These are phyloP conservation scores for Lenwebbia sp. DNA, from an alignment of 345 rosid genomes.

Conservation along the genomic window DNA sequence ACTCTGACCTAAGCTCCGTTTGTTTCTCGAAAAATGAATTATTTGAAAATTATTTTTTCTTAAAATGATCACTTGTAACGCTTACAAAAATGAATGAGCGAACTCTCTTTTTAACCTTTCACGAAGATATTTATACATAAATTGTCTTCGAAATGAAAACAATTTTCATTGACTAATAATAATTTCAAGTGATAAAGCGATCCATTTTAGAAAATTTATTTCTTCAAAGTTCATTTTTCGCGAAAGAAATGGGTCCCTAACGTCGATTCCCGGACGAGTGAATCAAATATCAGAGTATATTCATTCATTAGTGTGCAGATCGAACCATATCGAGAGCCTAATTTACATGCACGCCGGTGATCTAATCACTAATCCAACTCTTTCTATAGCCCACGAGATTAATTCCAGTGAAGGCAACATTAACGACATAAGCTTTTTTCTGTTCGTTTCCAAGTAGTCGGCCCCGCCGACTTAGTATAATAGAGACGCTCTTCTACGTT, in stretches of 20 bases:
- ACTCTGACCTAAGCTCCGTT: accelerated
- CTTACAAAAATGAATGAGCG: too few relatives aligned
- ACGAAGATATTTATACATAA: too few relatives aligned
- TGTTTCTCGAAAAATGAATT: too few relatives aligned
- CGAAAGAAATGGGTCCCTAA: too few relatives aligned
- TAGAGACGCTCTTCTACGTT: neutral
- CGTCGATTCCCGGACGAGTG: accelerated
- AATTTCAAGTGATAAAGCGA: too few relatives aligned
- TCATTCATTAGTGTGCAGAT: neutral
- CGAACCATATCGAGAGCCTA: accelerated
- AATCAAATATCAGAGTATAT: neutral
- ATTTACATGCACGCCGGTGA: neutral
- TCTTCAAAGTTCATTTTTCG: too few relatives aligned
- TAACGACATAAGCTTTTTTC: neutral
- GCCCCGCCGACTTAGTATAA: neutral
- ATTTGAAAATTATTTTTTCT: too few relatives aligned
- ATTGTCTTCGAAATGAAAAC: too few relatives aligned
- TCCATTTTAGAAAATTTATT: too few relatives aligned
- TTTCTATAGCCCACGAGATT: neutral
- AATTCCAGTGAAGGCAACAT: neutral
- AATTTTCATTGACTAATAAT: too few relatives aligned
- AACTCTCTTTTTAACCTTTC: too few relatives aligned
- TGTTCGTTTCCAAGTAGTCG: neutral
- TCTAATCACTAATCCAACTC: neutral
- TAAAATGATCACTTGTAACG: too few relatives aligned